Conservation (phyloP, 257 asterid species). For the Anisodus acutangulus region DNA sequence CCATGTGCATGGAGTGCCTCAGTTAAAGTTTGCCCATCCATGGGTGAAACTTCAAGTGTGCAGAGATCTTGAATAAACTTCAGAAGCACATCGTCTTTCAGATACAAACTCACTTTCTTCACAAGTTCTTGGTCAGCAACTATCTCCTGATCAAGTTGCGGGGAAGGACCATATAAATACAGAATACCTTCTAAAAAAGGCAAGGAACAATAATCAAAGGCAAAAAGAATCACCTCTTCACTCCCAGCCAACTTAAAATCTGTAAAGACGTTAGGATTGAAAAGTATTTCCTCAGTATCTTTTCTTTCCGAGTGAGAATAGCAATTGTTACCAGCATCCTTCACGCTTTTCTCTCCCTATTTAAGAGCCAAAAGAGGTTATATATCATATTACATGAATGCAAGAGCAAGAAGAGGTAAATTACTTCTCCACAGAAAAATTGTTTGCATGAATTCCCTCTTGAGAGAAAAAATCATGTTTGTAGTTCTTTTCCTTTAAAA, state of each 20-base stretch:
- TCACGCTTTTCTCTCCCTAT: constrained; percentile 42
- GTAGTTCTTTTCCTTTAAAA: not conserved
- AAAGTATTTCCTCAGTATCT: constrained; percentile 59
- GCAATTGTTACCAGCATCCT: constrained; percentile 42
- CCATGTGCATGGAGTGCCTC: constrained; percentile 98
- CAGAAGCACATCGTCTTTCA: constrained; percentile 70
- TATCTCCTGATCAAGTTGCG: constrained; percentile 59
- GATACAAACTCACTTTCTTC: constrained; percentile 72
- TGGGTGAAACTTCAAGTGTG: constrained; percentile 94
- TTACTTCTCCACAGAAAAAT: not conserved
- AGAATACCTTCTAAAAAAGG: constrained; percentile 23
- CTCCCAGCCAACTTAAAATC: constrained; percentile 83
- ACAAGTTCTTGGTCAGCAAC: constrained; percentile 82
- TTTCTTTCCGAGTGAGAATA: constrained; percentile 42
- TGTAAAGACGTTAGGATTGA: constrained; percentile 89
- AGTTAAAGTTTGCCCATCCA: constrained; percentile 94
- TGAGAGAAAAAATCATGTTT: not conserved
- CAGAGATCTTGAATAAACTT: constrained; percentile 80
- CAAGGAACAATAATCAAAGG: constrained; percentile 23
- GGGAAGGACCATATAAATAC: constrained; percentile 27
- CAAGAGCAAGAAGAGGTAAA: not conserved
- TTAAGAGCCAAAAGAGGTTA: constrained; percentile 35
- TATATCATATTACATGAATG: not conserved
- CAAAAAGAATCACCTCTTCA: constrained; percentile 60
- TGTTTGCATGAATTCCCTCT: not conserved